Evolutionary conservation across 2,329 filamentous ascomycete species (phyloP).

Genomic region (Lecanoromycetidae sp.): DNA sequence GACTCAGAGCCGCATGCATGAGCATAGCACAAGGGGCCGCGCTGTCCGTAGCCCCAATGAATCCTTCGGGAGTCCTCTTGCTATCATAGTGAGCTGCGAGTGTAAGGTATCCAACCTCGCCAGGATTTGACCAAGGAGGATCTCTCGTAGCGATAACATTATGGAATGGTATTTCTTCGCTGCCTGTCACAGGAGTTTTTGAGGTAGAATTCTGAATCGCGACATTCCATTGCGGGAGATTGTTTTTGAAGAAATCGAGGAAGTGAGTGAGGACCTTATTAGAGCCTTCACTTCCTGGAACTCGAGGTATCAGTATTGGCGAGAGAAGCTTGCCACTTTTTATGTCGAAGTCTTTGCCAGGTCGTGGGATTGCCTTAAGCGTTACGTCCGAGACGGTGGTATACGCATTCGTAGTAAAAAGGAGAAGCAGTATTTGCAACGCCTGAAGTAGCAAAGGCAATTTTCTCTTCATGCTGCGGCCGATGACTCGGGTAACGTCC

Average conservation of each 20-base stretch:
- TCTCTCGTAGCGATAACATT: constrained; percentile 82
- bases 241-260: constrained; percentile 61
- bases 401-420: constrained; percentile 33
- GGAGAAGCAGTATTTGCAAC: background rate
- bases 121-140: constrained; percentile 64
- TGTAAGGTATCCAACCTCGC: constrained; percentile 69
- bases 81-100: constrained; percentile 92
- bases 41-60: constrained; percentile 88
- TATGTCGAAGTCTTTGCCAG: constrained; percentile 66
- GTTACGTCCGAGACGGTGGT: constrained; percentile 60
- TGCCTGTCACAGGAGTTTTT: constrained; percentile 63
- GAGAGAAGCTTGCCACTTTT: constrained; percentile 62
- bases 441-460: background rate
- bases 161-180: constrained; percentile 62
- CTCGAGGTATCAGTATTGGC: constrained; percentile 76
- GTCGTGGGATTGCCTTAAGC: constrained; percentile 58
- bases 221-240: constrained; percentile 67
- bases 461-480: background rate
- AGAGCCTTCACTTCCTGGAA: constrained; percentile 74
- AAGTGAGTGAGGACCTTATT: constrained; percentile 66
- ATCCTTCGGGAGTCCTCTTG: constrained; percentile 66
- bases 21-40: constrained; percentile 91
- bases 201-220: constrained; percentile 83
- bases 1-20: constrained; percentile 67
- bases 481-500: background rate